These are phyloP conservation scores for Avena eriantha DNA, from an alignment of 176 grass and related monocot genomes.

Conservation along the genomic window DNA sequence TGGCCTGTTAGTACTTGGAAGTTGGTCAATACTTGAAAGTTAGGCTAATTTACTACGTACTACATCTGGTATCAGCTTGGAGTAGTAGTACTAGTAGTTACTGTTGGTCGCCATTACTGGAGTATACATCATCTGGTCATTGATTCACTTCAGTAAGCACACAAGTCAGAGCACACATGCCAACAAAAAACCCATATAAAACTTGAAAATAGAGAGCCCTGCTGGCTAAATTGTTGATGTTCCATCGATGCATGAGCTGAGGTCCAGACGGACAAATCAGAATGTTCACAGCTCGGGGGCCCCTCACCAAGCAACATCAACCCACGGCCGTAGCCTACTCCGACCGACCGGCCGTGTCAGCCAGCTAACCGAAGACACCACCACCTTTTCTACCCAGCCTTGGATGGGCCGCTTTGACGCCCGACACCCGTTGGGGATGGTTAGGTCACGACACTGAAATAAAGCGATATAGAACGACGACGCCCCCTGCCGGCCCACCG, in stretches of 20 bases:
- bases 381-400: not conserved
- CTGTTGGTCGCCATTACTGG: not conserved
- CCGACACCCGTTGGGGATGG: not conserved
- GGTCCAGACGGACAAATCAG: constrained; percentile 36
- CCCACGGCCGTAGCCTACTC: not conserved
- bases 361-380: not conserved
- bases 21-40: constrained; percentile 10
- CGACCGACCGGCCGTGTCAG: not conserved
- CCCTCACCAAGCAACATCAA: not conserved
- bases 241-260: not conserved
- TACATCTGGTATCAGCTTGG: too few species aligned
- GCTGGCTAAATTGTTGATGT: not conserved
- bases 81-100: not conserved
- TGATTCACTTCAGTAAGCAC: not conserved
- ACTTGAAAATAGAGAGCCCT: not conserved
- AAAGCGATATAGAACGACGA: not conserved
- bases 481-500: not conserved
- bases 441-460: not conserved
- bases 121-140: not conserved
- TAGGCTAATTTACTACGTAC: not conserved
- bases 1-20: not conserved
- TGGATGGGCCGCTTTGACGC: constrained; percentile 24
- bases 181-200: not conserved
- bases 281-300: not conserved
- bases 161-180: not conserved